These are phyloP conservation scores for Alternaria tenuissima DNA, from an alignment of 2,329 filamentous ascomycete genomes.

Conservation along the genomic window DNA sequence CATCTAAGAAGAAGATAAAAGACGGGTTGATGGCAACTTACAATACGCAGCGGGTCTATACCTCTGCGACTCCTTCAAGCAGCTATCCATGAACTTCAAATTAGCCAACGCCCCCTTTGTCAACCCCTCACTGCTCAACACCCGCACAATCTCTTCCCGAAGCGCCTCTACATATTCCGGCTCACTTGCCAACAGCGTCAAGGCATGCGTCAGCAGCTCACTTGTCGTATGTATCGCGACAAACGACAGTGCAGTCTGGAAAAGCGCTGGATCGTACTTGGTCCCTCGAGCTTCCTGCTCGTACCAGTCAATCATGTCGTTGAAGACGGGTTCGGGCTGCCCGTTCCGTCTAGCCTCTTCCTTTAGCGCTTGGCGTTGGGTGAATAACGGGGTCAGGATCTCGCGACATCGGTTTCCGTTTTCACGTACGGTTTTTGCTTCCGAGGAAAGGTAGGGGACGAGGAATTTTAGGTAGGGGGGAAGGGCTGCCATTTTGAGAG, in stretches of 20 bases:
- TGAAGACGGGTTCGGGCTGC: neutral
- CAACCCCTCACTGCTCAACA: neutral
- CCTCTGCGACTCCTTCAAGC: neutral
- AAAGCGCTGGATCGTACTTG: neutral
- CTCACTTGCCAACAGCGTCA: neutral
- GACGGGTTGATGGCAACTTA: neutral
- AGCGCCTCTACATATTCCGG: neutral
- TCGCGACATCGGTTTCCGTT: neutral
- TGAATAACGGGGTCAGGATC: neutral
- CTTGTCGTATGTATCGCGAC: constrained; percentile 3
- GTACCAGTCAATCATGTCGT: constrained; percentile 3
- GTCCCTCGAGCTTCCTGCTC: neutral
- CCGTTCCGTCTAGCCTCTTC: neutral
- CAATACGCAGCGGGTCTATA: neutral
- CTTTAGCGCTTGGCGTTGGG: neutral
- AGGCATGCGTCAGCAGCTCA: neutral
- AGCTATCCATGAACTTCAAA: neutral
- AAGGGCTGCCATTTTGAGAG: neutral
- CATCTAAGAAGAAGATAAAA: neutral
- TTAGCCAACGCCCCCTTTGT: neutral
- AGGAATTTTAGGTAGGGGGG: neutral
- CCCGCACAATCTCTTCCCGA: neutral
- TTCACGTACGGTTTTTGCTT: neutral
- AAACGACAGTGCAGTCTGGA: neutral
- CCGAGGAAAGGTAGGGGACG: neutral